Evolutionary conservation across 2,329 filamentous ascomycete species (phyloP).

Genomic region (Zarea fungicola): DNA sequence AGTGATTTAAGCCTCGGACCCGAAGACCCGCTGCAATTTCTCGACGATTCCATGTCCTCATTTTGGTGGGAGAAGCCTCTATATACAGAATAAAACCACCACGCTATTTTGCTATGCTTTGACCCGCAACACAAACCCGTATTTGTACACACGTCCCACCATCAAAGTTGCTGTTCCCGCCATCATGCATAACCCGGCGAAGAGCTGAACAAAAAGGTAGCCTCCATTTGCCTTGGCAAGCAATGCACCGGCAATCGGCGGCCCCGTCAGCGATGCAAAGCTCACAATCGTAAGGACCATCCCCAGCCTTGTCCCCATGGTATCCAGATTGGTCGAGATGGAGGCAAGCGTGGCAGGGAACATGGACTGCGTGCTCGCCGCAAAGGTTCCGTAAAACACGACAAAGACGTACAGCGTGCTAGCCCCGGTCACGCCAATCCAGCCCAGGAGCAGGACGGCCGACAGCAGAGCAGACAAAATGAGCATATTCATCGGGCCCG

Average conservation of each 20-base stretch:
- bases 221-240: not conserved
- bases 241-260: not conserved
- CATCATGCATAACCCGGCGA: not conserved
- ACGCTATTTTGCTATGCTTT: not conserved
- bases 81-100: not conserved
- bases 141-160: not conserved
- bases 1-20: not conserved
- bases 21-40: not conserved
- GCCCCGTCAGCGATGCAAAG: not conserved
- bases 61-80: slow-evolving; percentile 3
- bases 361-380: not conserved
- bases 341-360: not conserved
- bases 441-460: not conserved
- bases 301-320: not conserved
- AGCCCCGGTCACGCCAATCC: not conserved
- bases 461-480: slow-evolving; percentile 40
- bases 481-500: slow-evolving; percentile 53
- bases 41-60: not conserved
- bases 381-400: not conserved
- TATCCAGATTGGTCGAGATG: not conserved
- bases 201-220: not conserved
- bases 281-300: not conserved
- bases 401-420: not conserved
- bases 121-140: not conserved
- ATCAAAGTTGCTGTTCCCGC: not conserved